These are phyloP conservation scores for Hymenoscyphus scutula DNA, from an alignment of 2,329 filamentous ascomycete species.

Conservation along the genomic window DNA sequence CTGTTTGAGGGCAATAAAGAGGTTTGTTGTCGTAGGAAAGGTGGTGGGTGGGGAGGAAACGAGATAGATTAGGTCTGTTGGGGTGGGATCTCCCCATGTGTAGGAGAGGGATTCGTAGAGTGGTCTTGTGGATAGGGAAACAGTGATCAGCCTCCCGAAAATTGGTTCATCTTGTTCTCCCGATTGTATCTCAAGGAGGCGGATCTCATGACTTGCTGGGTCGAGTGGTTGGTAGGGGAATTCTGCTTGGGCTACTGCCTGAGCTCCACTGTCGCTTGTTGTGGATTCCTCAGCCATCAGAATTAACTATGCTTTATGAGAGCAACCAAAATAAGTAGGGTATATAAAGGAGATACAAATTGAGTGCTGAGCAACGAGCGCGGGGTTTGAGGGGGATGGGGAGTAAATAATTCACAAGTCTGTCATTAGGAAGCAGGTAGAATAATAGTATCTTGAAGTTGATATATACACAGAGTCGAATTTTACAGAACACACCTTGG, in stretches of 20 bases:
- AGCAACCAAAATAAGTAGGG: too few relatives aligned
- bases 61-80: neutral
- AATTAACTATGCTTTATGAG: too few relatives aligned
- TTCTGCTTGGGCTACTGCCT: neutral
- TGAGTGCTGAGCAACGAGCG: too few relatives aligned
- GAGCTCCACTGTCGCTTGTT: neutral
- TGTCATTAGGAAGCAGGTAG: too few relatives aligned
- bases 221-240: slow-evolving; percentile 6
- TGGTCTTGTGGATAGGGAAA: neutral
- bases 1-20: slow-evolving; percentile 9
- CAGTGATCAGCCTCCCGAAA: neutral
- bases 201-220: slow-evolving; percentile 2
- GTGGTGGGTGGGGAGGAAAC: neutral
- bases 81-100: neutral
- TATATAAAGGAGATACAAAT: too few relatives aligned
- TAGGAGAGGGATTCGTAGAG: slow-evolving; percentile 8
- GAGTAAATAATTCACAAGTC: too few relatives aligned
- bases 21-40: slow-evolving; percentile 1
- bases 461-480: too few relatives aligned
- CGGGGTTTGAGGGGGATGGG: too few relatives aligned
- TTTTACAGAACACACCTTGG: too few relatives aligned
- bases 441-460: too few relatives aligned
- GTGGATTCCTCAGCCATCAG: neutral
- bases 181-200: neutral
- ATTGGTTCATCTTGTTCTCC: neutral